Percentiles rank a stretch among this genome's conserved stretches.
Conservation (phyloP, 768 basidiomycete species). For the Russula sp. region DNA sequence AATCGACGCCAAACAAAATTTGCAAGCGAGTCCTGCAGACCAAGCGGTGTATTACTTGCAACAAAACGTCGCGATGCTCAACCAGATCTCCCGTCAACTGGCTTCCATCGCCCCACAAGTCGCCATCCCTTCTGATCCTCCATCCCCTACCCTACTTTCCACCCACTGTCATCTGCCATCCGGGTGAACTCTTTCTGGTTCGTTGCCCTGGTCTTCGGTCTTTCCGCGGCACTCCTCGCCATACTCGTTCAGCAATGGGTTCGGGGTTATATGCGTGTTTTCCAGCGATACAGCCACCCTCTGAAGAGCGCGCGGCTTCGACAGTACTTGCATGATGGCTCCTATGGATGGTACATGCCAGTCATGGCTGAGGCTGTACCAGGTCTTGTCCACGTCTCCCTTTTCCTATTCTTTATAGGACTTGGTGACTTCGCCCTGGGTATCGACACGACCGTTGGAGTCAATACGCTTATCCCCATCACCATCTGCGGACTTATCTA, state of each 20-base stretch:
- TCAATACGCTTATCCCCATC: constrained; percentile 5
- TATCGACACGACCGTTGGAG: constrained; percentile 26
- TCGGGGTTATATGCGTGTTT: constrained; percentile 37
- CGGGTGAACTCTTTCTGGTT: constrained; percentile 47
- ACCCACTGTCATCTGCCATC: constrained; percentile 35
- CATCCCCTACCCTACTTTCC: constrained; percentile 19
- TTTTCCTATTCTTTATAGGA: constrained; percentile 50
- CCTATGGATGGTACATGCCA: constrained; percentile 43
- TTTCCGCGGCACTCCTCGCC: constrained; percentile 45
- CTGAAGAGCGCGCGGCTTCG: constrained; percentile 42
- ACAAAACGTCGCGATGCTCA: constrained; percentile 5
- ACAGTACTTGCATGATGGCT: constrained; percentile 39
- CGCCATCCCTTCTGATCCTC: neutral
- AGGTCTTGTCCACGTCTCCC: constrained; percentile 48
- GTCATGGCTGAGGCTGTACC: constrained; percentile 46
- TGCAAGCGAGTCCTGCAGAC: constrained; percentile 8
- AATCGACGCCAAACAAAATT: neutral
- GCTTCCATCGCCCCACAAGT: constrained; percentile 2
- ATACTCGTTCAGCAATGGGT: constrained; percentile 52
- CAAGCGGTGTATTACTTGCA: constrained; percentile 7
- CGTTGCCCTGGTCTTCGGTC: constrained; percentile 37
- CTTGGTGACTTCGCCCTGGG: constrained; percentile 45
- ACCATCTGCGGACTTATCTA: constrained; percentile 16
- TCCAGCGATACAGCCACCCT: constrained; percentile 35
- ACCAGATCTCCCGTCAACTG: constrained; percentile 22